These are phyloP conservation scores for Lactarius tabidus DNA, from an alignment of 768 basidiomycete species.

Conservation along the genomic window DNA sequence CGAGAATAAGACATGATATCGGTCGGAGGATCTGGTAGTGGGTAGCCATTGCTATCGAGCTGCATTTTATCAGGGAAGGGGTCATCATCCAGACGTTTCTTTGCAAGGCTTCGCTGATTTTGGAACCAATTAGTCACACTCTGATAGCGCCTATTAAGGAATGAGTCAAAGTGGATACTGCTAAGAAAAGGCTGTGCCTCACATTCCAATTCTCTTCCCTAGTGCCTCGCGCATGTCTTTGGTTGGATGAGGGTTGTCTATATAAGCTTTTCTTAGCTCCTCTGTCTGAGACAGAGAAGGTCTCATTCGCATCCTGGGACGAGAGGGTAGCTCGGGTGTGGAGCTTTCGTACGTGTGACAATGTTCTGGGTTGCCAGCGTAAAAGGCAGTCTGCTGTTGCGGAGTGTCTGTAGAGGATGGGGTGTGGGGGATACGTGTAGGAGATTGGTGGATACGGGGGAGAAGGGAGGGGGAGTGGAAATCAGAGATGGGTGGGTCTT, in stretches of 20 bases:
- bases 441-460: conserved; percentile 26
- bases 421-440: conserved; percentile 29
- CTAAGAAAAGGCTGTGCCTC: conserved; percentile 34
- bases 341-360: conserved; percentile 47
- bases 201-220: conserved; percentile 73
- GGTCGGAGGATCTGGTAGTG: conserved; percentile 24
- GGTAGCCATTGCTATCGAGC: conserved; percentile 28
- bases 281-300: conserved; percentile 64
- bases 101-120: conserved; percentile 75
- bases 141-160: conserved; percentile 59
- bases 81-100: conserved; percentile 64
- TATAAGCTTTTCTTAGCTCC: conserved; percentile 63
- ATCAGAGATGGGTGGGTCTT: conserved; percentile 48
- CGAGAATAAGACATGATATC: conserved; percentile 29
- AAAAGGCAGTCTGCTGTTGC: conserved; percentile 39
- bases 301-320: conserved; percentile 58
- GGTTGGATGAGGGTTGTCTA: conserved; percentile 60
- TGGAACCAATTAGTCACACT: conserved; percentile 86
- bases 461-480: conserved; percentile 32
- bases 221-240: conserved; percentile 63
- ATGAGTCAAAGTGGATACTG: conserved; percentile 9
- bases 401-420: conserved; percentile 32
- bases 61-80: conserved; percentile 33
- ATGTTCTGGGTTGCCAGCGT: conserved; percentile 47
- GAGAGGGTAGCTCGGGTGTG: conserved; percentile 38